Conservation (phyloP, 2,329 filamentous ascomycete genomes). For the Phoma sp. region DNA sequence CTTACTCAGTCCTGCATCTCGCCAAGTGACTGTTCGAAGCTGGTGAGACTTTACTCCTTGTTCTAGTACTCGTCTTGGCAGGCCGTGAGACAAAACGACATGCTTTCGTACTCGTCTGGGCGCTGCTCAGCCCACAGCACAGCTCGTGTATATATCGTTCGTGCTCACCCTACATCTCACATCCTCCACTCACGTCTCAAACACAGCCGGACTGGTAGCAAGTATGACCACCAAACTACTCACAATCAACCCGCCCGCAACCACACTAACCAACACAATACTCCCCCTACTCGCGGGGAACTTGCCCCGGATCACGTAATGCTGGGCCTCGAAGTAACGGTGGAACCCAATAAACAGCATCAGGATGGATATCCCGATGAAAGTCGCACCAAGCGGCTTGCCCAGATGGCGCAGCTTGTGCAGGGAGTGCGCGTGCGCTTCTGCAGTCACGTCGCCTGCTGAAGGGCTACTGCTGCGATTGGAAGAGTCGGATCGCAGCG, state of each 20-base stretch:
- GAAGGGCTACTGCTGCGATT: slow-evolving; percentile 1
- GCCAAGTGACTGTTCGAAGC: too few relatives aligned
- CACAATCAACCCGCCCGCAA: slow-evolving; percentile 66
- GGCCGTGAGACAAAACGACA: too few relatives aligned
- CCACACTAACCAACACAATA: slow-evolving; percentile 70
- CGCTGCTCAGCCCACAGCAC: too few relatives aligned
- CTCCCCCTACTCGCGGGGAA: slow-evolving; percentile 80
- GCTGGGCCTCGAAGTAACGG: slow-evolving; percentile 77
- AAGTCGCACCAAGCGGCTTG: slow-evolving; percentile 67
- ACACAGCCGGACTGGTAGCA: slow-evolving; percentile 57
- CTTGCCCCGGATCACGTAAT: slow-evolving; percentile 80
- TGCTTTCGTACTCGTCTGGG: too few relatives aligned
- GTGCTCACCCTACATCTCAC: not conserved
- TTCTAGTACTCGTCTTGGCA: not conserved
- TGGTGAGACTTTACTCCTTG: not conserved
- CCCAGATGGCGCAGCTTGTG: slow-evolving; percentile 37
- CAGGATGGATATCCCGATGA: slow-evolving; percentile 76
- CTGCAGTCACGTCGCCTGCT: not conserved
- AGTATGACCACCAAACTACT: slow-evolving; percentile 65
- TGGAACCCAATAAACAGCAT: slow-evolving; percentile 78
- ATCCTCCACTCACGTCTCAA: slow-evolving; percentile 45
- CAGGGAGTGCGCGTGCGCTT: slow-evolving; percentile 3
- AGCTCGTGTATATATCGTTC: too few relatives aligned
- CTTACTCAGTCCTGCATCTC: too few relatives aligned
- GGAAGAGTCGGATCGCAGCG: slow-evolving; percentile 47